Evolutionary conservation across 371 early-diverging fungal genomes (phyloP).

Genomic region (Funneliformis caledonium): DNA sequence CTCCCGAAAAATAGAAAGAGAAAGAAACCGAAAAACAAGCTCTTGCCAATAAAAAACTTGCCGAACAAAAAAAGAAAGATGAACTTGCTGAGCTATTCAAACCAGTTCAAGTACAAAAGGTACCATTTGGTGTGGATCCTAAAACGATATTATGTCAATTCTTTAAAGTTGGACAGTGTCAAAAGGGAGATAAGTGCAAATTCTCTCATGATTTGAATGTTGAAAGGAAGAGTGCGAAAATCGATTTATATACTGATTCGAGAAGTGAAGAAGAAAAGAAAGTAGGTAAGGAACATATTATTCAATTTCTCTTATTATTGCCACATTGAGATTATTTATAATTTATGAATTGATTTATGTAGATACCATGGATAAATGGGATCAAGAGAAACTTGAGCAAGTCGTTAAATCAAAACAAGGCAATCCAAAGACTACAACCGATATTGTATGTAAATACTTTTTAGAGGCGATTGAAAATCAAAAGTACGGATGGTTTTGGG

Average conservation of each 20-base stretch:
- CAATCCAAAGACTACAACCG: constrained; percentile 87
- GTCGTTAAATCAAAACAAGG: constrained; percentile 87
- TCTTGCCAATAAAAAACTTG: constrained; percentile 59
- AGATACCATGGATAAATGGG: constrained; percentile 97
- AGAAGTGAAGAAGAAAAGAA: constrained; percentile 64
- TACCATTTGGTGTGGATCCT: constrained; percentile 99
- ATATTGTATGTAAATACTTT: constrained; percentile 99
- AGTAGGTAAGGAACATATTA: constrained; percentile 42
- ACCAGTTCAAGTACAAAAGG: constrained; percentile 89
- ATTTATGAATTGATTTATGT: background rate
- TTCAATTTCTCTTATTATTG: constrained; percentile 29
- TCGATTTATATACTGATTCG: constrained; percentile 90
- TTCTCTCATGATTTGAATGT: constrained; percentile 96
- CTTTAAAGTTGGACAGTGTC: constrained; percentile 93
- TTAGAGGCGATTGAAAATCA: constrained; percentile 97
- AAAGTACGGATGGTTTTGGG: constrained; percentile 99
- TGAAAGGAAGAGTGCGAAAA: constrained; percentile 89
- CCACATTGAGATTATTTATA: constrained; percentile 4
- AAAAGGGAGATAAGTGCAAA: constrained; percentile 96
- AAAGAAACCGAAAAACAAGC: constrained; percentile 55
- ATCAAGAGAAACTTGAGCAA: constrained; percentile 87
- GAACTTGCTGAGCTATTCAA: constrained; percentile 90
- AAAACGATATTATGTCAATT: constrained; percentile 96
- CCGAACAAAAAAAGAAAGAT: constrained; percentile 74
- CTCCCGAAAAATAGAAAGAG: constrained; percentile 51